Percentiles rank a stretch among this genome's conserved stretches.
These are phyloP conservation scores for Neobulgaria alba DNA, from an alignment of 2,329 filamentous ascomycete species.

Conservation along the genomic window DNA sequence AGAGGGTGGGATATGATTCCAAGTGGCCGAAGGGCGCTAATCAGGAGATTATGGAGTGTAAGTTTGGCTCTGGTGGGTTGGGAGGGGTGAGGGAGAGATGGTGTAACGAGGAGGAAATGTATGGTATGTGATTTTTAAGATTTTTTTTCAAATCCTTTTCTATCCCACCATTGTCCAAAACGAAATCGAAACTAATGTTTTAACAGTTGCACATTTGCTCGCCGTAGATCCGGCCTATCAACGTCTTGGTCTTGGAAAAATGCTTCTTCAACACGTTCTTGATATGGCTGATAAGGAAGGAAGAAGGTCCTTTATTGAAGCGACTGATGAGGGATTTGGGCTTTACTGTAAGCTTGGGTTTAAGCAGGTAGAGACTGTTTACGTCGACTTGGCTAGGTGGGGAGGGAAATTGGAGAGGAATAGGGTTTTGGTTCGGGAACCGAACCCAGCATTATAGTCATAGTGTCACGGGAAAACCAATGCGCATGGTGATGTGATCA, in stretches of 20 bases:
- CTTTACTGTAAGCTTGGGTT: slow-evolving; percentile 34
- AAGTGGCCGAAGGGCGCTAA: slow-evolving; percentile 28
- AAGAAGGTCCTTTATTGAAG: slow-evolving; percentile 31
- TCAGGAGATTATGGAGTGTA: slow-evolving; percentile 22
- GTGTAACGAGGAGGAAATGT: slow-evolving; percentile 26
- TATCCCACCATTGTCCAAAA: no score
- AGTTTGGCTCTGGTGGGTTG: slow-evolving; percentile 25
- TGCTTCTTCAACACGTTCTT: slow-evolving; percentile 31
- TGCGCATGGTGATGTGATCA: no score
- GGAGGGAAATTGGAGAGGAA: slow-evolving; percentile 17
- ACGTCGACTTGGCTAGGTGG: slow-evolving; percentile 23
- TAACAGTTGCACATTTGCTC: slow-evolving; percentile 31
- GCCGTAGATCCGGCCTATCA: slow-evolving; percentile 30
- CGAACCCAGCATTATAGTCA: slow-evolving; percentile 3
- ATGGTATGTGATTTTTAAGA: no score
- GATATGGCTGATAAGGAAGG: slow-evolving; percentile 30
- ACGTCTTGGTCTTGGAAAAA: slow-evolving; percentile 29
- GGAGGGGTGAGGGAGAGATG: slow-evolving; percentile 24
- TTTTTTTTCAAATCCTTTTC: slow-evolving; percentile 9
- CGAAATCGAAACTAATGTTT: slow-evolving; percentile 4
- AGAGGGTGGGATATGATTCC: slow-evolving; percentile 7
- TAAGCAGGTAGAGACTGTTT: slow-evolving; percentile 28
- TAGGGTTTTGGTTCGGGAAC: slow-evolving; percentile 25
- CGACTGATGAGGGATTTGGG: slow-evolving; percentile 29
- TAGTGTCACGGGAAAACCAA: no score